Percentiles rank a stretch among this genome's conserved stretches.
These are phyloP conservation scores for Salix koriyanagi DNA, from an alignment of 345 rosid species.

Conservation along the genomic window DNA sequence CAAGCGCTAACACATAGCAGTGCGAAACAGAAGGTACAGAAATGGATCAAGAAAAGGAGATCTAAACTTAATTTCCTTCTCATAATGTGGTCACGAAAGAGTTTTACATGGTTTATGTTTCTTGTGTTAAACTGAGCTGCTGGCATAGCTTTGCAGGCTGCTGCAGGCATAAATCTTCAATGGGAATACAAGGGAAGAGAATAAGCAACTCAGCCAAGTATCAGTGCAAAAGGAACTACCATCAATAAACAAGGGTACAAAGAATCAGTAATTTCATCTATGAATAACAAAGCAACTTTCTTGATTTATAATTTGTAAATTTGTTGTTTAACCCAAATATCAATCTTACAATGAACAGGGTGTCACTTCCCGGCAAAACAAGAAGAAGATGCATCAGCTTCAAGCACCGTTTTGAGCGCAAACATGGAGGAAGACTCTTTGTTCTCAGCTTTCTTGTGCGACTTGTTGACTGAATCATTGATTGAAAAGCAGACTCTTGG, in stretches of 20 bases:
- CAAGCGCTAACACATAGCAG: conserved; percentile 7
- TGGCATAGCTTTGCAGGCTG: conserved; percentile 12
- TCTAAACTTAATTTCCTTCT: background rate
- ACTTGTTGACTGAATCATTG: conserved; percentile 10
- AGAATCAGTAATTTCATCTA: background rate
- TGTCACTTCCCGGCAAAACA: background rate
- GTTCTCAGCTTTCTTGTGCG: conserved; percentile 14
- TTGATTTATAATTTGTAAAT: background rate
- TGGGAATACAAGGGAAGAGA: conserved; percentile 13
- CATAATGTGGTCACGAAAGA: background rate
- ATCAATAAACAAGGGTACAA: conserved; percentile 13
- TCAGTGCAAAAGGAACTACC: conserved; percentile 9
- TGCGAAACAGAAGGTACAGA: conserved; percentile 26
- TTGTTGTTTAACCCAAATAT: background rate
- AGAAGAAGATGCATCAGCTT: conserved; percentile 14
- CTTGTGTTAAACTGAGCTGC: background rate
- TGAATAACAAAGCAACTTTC: background rate
- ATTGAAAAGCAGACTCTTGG: conserved; percentile 15
- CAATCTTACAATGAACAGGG: background rate
- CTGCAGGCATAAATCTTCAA: background rate
- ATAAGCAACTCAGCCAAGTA: conserved; percentile 7
- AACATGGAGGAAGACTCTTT: conserved; percentile 1
- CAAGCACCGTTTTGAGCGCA: conserved; percentile 2
- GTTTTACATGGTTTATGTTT: background rate
- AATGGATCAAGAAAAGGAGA: background rate